Conservation (phyloP, 208 protist species). For the Tetramitus jugosus region DNA sequence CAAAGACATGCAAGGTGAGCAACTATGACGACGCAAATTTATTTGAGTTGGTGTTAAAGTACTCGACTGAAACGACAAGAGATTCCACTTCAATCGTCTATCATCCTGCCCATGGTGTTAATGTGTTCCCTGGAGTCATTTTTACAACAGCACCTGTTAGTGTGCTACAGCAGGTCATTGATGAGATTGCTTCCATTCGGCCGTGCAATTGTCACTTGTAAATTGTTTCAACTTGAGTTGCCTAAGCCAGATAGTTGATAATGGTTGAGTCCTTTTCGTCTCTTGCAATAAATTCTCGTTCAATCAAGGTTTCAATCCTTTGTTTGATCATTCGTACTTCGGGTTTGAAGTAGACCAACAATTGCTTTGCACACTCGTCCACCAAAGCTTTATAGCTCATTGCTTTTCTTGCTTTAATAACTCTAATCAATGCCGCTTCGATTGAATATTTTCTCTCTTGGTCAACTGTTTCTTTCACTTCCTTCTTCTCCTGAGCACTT, state of each 20-base stretch:
- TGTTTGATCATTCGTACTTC: conserved; percentile 60
- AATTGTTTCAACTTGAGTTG: no score
- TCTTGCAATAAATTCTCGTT: conserved; percentile 54
- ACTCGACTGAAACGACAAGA: no score
- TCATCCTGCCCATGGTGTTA: no score
- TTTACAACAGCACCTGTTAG: no score
- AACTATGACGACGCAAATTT: no score
- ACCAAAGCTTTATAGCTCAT: conserved; percentile 57
- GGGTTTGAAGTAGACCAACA: conserved; percentile 45
- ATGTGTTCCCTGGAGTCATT: no score
- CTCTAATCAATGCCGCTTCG: conserved; percentile 66
- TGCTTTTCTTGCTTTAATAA: conserved; percentile 64
- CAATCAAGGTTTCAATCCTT: conserved; percentile 56
- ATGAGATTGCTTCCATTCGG: no score
- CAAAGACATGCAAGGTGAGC: no score
- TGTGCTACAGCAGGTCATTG: no score
- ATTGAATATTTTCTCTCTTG: conserved; percentile 62
- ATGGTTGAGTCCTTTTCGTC: conserved; percentile 26
- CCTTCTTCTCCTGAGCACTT: conserved; percentile 41
- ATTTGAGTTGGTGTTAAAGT: no score
- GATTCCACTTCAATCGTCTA: no score
- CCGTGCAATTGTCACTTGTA: no score
- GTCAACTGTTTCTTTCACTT: conserved; percentile 54
- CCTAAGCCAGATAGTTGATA: conserved; percentile 44
- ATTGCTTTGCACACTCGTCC: conserved; percentile 51